A percentile compares a stretch with the other conserved stretches of the same genome.
These are phyloP conservation scores for Cryptosporidium andersoni DNA, from an alignment of 169 alveolate genomes.

Conservation along the genomic window DNA sequence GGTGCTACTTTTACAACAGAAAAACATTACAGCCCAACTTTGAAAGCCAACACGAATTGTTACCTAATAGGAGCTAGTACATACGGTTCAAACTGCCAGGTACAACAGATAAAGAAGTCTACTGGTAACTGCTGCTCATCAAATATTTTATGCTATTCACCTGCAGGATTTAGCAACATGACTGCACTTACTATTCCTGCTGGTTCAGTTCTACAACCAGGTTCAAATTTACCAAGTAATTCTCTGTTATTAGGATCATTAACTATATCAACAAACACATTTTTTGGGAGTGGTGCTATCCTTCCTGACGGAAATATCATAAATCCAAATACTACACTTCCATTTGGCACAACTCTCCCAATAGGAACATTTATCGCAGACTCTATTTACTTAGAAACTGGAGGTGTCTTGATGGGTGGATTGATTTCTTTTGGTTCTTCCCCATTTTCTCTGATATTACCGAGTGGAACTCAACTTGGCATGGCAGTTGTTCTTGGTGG, in stretches of 20 bases:
- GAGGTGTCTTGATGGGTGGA: slow-evolving; percentile 69
- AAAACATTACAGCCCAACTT: slow-evolving; percentile 27
- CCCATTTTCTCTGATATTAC: slow-evolving; percentile 47
- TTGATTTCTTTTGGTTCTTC: slow-evolving; percentile 63
- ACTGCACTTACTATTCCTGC: slow-evolving; percentile 67
- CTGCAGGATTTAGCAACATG: slow-evolving; percentile 61
- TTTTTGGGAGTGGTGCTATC: slow-evolving; percentile 68
- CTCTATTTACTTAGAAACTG: slow-evolving; percentile 56
- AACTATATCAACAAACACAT: slow-evolving; percentile 55
- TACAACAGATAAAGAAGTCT: slow-evolving; percentile 31
- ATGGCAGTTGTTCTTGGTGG: slow-evolving; percentile 61
- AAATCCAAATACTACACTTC: slow-evolving; percentile 64
- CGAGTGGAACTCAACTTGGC: slow-evolving; percentile 62
- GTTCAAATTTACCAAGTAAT: slow-evolving; percentile 58
- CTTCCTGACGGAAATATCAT: slow-evolving; percentile 46
- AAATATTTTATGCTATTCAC: slow-evolving; percentile 51
- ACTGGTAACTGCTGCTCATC: slow-evolving; percentile 45
- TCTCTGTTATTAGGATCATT: slow-evolving; percentile 39
- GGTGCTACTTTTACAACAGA: slow-evolving; percentile 64
- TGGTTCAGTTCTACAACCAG: slow-evolving; percentile 57
- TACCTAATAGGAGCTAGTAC: slow-evolving; percentile 49
- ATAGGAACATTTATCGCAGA: slow-evolving; percentile 65
- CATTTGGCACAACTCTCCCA: slow-evolving; percentile 48
- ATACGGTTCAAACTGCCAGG: slow-evolving; percentile 51
- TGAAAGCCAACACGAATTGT: slow-evolving; percentile 55